Conservation (phyloP, 1,284 basidiomycete genomes). For the Phellopilus nigrolimitatus region DNA sequence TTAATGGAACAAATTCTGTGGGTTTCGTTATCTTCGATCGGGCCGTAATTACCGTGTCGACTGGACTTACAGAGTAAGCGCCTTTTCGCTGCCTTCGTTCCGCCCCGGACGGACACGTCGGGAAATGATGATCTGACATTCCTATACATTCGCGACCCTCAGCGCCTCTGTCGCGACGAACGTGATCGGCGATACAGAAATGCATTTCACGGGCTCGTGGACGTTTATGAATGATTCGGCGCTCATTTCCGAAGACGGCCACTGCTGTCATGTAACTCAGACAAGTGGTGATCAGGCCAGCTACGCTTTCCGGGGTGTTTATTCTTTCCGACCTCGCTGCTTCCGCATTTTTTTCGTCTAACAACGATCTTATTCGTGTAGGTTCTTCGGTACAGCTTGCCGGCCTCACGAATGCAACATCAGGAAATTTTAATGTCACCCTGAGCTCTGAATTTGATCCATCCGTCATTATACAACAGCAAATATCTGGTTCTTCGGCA, state of each 20-base stretch:
- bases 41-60: conserved; percentile 23
- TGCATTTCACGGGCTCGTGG: conserved; percentile 51
- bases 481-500: conserved; percentile 44
- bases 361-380: background rate
- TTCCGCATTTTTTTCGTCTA: background rate
- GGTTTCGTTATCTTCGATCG: conserved; percentile 25
- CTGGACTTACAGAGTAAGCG: conserved; percentile 15
- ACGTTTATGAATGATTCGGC: conserved; percentile 32
- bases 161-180: conserved; percentile 36
- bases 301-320: conserved; percentile 19
- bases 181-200: conserved; percentile 35
- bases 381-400: conserved; percentile 48
- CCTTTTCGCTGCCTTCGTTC: conserved; percentile 6
- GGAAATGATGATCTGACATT: conserved; percentile 7
- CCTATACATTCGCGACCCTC: conserved; percentile 21
- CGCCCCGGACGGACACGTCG: conserved; percentile 10
- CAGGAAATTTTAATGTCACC: conserved; percentile 54
- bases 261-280: conserved; percentile 16
- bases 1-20: conserved; percentile 14
- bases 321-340: conserved; percentile 1
- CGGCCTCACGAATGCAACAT: conserved; percentile 48
- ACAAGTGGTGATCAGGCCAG: conserved; percentile 11
- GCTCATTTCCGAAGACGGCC: conserved; percentile 18
- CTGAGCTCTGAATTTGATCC: conserved; percentile 44
- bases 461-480: conserved; percentile 39